Evolutionary conservation across 1,284 basidiomycete species (phyloP), one percentile per base, ranked within the genome.

Genomic region (Malassezia restricta): DNA sequence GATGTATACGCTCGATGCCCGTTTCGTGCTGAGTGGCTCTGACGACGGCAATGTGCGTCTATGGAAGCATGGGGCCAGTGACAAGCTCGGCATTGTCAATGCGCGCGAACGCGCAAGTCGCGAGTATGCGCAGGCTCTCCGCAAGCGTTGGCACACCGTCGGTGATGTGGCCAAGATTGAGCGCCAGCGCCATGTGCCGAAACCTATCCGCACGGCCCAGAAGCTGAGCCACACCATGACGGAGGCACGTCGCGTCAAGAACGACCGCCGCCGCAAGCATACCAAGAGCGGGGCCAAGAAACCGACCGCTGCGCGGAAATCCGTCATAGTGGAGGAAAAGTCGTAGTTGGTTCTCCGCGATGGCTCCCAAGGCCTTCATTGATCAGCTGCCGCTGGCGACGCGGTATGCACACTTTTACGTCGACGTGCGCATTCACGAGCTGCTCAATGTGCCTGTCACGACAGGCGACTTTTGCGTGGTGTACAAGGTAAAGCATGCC

Each of bases 21-120:
- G 90, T 35, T 98, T 91, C 76, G 84, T 98, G 28, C 76, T 98
- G 6, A 84, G 86, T 3, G 94, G 90, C 6, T 94, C 89, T 0
- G 94, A 98, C 73, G 94, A 98, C 68, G 92, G 92, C 29, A 96
- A 96, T 66, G 82, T 96, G 50, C 82, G 92, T 39, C 81, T 99
- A 65, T 98, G 94, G 94, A 99, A 99, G 75, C 82, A 87, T 11
- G 83, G 84, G 52, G 89, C 92, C 1, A 84, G 86, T 1, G 90
- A 94, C 62, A 94, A 88, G 74, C 78, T 98, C 29, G 94, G 92
- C 5, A 80, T 94, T 47, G 78, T 94, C 59, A 88, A 86, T 46
- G 84, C 86, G n/a, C 81, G 89, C 55, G 92, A 98, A 74, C 81
- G 87, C 49, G 87, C 89, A 7, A 82, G 85, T 15, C 85, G 91